These are phyloP conservation scores for Akanthomyces muscarius DNA, from an alignment of 2,329 filamentous ascomycete species.

Conservation along the genomic window DNA sequence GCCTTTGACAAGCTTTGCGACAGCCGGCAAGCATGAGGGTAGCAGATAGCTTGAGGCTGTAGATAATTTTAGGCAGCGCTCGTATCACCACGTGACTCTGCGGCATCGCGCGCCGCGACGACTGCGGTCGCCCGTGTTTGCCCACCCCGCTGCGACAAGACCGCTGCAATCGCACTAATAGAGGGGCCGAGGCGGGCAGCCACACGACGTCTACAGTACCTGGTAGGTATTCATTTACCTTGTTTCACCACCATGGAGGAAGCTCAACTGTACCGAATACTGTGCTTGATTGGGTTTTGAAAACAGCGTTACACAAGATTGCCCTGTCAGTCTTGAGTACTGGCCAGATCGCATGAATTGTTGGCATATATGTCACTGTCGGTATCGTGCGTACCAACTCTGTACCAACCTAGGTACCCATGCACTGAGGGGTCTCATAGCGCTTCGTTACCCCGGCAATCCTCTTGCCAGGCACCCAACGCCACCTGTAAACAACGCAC, in stretches of 20 bases:
- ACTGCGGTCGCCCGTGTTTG: neutral
- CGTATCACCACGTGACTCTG: conserved; percentile 18
- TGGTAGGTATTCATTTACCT: too few relatives aligned
- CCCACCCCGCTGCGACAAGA: neutral
- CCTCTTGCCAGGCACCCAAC: neutral
- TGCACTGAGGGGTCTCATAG: neutral
- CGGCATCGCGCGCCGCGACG: neutral
- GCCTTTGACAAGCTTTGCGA: neutral
- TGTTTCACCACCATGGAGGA: neutral
- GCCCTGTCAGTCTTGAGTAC: neutral
- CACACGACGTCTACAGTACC: neutral
- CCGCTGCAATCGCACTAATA: neutral
- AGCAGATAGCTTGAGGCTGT: neutral
- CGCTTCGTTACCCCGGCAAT: conserved; percentile 16
- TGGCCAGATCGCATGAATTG: neutral
- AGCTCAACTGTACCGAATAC: neutral
- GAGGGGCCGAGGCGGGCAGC: neutral
- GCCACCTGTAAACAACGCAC: conserved; percentile 9
- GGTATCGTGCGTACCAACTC: neutral
- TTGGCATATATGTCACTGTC: neutral
- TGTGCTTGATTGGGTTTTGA: neutral
- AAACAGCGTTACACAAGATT: neutral
- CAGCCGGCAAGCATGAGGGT: neutral
- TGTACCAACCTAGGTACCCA: too few relatives aligned
- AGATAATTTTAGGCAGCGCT: conserved; percentile 11